Evolutionary conservation across 805 yeast species (phyloP).

Genomic region (Scheffersomyces lignosus): DNA sequence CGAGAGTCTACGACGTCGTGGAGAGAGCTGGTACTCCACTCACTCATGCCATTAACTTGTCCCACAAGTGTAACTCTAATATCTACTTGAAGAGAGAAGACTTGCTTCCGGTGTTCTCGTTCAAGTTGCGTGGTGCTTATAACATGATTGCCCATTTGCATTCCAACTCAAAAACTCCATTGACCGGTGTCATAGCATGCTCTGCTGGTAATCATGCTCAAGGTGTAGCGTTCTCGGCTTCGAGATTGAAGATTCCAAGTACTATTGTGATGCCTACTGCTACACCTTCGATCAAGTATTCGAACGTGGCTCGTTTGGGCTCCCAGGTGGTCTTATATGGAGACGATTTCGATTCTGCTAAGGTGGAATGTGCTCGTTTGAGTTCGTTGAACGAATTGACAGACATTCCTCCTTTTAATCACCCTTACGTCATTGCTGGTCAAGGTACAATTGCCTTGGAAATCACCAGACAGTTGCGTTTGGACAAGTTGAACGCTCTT

Average conservation of each 20-base stretch:
- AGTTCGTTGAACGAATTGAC: slow-evolving; percentile 70
- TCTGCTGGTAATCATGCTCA: slow-evolving; percentile 99
- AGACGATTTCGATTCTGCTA: slow-evolving; percentile 94
- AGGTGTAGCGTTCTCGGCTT: slow-evolving; percentile 94
- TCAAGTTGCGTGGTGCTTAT: slow-evolving; percentile 96
- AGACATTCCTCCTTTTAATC: slow-evolving; percentile 97
- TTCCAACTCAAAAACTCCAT: slow-evolving; percentile 50
- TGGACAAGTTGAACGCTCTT: slow-evolving; percentile 76
- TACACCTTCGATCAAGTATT: slow-evolving; percentile 92
- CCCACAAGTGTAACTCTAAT: slow-evolving; percentile 72
- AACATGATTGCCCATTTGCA: slow-evolving; percentile 91
- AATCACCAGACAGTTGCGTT: slow-evolving; percentile 79
- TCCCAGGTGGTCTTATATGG: slow-evolving; percentile 92
- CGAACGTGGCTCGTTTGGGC: slow-evolving; percentile 89
- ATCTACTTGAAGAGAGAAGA: slow-evolving; percentile 89
- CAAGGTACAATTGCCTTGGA: slow-evolving; percentile 98
- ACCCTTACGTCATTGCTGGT: slow-evolving; percentile 97
- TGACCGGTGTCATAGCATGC: slow-evolving; percentile 93
- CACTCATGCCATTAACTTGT: slow-evolving; percentile 69
- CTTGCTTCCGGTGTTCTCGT: slow-evolving; percentile 89
- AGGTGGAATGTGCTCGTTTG: slow-evolving; percentile 79
- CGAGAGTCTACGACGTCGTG: slow-evolving; percentile 92
- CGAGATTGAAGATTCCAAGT: slow-evolving; percentile 81
- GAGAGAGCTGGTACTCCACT: slow-evolving; percentile 78
- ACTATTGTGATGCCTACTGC: slow-evolving; percentile 98